Evolutionary conservation across 139 green algal species (phyloP).

Genomic region (Chlamydomonas asymmetrica): DNA sequence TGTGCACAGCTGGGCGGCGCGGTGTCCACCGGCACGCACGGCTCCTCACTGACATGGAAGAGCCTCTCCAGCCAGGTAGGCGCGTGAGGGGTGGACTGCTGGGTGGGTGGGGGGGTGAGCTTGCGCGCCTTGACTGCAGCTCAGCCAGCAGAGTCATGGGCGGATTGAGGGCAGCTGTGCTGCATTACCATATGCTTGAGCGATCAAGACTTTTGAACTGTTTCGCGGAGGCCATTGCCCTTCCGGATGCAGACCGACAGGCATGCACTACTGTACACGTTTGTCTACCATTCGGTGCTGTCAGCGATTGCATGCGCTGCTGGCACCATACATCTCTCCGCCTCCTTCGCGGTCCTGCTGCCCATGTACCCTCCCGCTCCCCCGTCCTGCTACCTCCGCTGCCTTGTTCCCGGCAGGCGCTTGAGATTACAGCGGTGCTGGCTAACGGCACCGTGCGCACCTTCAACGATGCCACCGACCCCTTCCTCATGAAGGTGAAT

Average conservation of each 20-base stretch:
- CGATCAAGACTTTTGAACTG: not conserved
- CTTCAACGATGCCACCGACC: constrained; percentile 57
- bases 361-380: too few species aligned
- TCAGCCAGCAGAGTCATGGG: not conserved
- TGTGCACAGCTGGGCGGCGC: constrained; percentile 84
- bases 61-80: constrained; percentile 71
- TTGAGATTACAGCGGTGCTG: constrained; percentile 65
- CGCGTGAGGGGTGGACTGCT: not conserved
- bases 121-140: too few species aligned
- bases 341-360: too few species aligned
- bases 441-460: constrained; percentile 74
- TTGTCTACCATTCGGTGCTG: too few species aligned
- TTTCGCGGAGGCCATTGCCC: too few species aligned
- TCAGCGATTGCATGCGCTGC: too few species aligned
- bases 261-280: too few species aligned
- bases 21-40: constrained; percentile 82
- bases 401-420: constrained; percentile 28
- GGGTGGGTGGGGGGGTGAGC: not conserved
- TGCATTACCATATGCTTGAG: not conserved
- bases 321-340: too few species aligned
- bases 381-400: too few species aligned
- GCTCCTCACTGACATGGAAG: constrained; percentile 61
- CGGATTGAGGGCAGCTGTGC: not conserved
- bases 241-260: too few species aligned
- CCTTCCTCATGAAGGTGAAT: constrained; percentile 52